These are phyloP conservation scores for Beauveria sp. DNA, from an alignment of 2,329 filamentous ascomycete species.

Conservation along the genomic window DNA sequence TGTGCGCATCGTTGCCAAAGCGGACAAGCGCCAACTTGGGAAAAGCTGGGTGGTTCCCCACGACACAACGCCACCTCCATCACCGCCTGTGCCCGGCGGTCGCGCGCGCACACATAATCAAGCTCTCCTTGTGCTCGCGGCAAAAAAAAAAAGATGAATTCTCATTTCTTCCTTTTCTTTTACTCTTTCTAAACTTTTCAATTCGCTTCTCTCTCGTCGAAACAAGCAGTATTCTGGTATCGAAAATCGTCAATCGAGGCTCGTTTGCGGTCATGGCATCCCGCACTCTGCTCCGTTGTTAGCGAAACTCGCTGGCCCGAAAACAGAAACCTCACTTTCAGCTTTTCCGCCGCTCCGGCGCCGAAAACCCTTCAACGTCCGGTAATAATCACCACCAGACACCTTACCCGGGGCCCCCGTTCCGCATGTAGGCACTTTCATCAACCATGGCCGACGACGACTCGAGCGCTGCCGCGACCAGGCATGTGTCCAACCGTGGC, in stretches of 20 bases:
- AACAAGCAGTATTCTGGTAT: too few species aligned
- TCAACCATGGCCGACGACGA: slow-evolving; percentile 4
- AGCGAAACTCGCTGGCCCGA: background rate
- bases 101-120: background rate
- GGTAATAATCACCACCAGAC: background rate
- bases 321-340: background rate
- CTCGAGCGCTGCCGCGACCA: slow-evolving; percentile 7
- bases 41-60: background rate
- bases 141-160: background rate
- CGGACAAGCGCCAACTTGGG: background rate
- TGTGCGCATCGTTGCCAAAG: background rate
- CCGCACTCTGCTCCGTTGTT: background rate
- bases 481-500: slow-evolving; percentile 41
- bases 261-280: background rate
- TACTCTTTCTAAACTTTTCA: background rate
- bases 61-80: slow-evolving; percentile 1
- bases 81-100: background rate
- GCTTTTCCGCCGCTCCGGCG: background rate
- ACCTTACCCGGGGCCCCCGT: background rate
- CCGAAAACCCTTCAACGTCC: background rate
- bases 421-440: background rate
- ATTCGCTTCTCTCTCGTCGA: background rate
- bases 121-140: background rate
- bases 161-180: background rate
- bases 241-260: background rate